These are phyloP conservation scores for Phytopythium helicoides DNA, from an alignment of 352 stramenopile genomes.

Conservation along the genomic window DNA sequence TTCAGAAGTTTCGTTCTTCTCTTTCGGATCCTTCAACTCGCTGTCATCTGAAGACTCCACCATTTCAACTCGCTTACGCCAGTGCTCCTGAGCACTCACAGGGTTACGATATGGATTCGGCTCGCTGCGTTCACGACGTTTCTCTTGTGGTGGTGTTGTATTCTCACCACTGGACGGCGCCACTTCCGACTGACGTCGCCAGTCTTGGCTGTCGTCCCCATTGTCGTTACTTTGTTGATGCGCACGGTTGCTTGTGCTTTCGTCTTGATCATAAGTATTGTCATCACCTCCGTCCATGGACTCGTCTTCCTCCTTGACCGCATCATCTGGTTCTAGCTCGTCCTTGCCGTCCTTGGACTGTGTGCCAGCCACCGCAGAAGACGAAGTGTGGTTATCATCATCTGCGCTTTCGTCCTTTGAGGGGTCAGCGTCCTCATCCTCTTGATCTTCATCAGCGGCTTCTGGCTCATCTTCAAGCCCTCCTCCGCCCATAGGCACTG, in stretches of 20 bases:
- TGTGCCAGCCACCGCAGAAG: constrained; percentile 56
- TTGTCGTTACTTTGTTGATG: constrained; percentile 51
- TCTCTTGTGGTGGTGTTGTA: constrained; percentile 42
- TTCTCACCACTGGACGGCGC: constrained; percentile 29
- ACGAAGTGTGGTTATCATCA: constrained; percentile 54
- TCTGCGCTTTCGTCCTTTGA: constrained; percentile 40
- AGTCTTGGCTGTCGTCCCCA: constrained; percentile 56
- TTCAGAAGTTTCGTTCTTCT: constrained; percentile 26
- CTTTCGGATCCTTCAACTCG: constrained; percentile 24
- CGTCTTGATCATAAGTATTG: constrained; percentile 41
- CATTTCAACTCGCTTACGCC: constrained; percentile 95
- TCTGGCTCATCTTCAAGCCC: constrained; percentile 77
- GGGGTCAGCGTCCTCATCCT: constrained; percentile 64
- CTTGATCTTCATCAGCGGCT: constrained; percentile 43
- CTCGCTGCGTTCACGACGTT: constrained; percentile 78
- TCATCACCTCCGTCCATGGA: constrained; percentile 34
- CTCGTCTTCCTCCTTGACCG: constrained; percentile 39
- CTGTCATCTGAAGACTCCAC: constrained; percentile 51
- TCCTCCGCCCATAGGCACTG: constrained; percentile 66
- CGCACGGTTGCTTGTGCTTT: constrained; percentile 55
- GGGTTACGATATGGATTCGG: constrained; percentile 96
- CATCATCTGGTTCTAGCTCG: constrained; percentile 57
- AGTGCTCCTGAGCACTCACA: constrained; percentile 96
- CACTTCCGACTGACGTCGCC: constrained; percentile 51
- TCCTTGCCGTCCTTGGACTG: constrained; percentile 85